A percentile compares a stretch with the other conserved stretches of the same genome.
phyloP scores from a whole-genome alignment of 192 early-diverging fungal genomes.

The Linnemannia zychae region DNA sequence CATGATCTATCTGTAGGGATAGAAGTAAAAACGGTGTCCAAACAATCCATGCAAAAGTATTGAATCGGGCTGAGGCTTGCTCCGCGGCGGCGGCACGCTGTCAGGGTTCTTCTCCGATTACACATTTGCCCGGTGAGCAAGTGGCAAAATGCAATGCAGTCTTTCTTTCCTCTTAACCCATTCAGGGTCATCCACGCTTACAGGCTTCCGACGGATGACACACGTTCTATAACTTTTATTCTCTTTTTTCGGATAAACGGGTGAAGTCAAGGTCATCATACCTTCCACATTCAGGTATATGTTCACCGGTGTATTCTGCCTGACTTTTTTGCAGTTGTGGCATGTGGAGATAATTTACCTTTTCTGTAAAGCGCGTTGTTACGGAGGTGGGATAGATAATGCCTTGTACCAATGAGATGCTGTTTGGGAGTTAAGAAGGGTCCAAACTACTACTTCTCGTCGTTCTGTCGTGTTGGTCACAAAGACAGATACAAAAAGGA shows the following conservation, averaged over 20 bases:
- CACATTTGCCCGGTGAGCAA: not conserved
- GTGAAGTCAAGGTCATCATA: not conserved
- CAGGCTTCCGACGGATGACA: not conserved
- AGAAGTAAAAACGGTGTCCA: not conserved
- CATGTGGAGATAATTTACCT: not conserved
- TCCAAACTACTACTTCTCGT: not conserved
- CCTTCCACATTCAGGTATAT: not conserved
- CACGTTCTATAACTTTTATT: not conserved
- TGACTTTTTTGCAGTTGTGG: not conserved
- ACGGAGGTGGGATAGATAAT: not conserved
- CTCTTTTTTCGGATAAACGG: not conserved
- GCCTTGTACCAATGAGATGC: not conserved
- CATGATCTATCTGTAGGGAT: conserved; percentile 10
- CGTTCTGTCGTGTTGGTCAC: not conserved
- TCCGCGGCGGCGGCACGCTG: not conserved
- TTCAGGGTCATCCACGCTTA: not conserved
- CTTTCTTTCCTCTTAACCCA: not conserved
- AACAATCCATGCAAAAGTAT: not conserved
- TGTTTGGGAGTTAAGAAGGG: not conserved
- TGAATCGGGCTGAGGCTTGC: conserved; percentile 2
- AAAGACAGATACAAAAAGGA: not conserved
- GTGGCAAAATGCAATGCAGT: not conserved
- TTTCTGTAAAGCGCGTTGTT: not conserved
- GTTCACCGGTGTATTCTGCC: not conserved
- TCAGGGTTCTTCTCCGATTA: not conserved